These are phyloP conservation scores for Ascochyta pisi DNA, from an alignment of 2,329 filamentous ascomycete genomes.

Conservation along the genomic window DNA sequence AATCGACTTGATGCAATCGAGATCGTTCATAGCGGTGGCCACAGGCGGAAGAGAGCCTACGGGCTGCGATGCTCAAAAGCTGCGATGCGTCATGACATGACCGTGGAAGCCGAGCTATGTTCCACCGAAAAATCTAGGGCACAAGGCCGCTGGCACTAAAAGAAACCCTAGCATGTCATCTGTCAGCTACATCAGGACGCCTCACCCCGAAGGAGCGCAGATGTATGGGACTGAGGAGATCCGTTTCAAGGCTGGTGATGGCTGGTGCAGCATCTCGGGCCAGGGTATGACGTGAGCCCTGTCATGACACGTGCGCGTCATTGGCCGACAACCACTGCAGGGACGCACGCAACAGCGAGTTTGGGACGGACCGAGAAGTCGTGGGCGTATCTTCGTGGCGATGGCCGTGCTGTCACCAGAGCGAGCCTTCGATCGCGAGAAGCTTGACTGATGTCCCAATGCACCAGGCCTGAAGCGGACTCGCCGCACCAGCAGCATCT, in stretches of 20 bases:
- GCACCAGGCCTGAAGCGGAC: slow-evolving; percentile 23
- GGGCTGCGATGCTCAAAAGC: slow-evolving; percentile 14
- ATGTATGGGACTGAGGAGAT: slow-evolving; percentile 37
- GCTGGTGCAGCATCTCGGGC: slow-evolving; percentile 28
- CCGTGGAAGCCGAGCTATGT: slow-evolving; percentile 26
- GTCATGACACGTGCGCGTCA: slow-evolving; percentile 17
- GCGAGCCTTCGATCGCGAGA: slow-evolving; percentile 36
- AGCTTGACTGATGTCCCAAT: slow-evolving; percentile 14
- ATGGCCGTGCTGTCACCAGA: slow-evolving; percentile 40
- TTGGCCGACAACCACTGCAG: slow-evolving; percentile 28
- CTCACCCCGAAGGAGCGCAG: slow-evolving; percentile 23
- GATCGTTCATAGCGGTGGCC: slow-evolving; percentile 29
- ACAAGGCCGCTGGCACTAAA: slow-evolving; percentile 32
- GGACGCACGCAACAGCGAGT: slow-evolving; percentile 29
- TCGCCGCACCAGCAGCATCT: slow-evolving; percentile 17
- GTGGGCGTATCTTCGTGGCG: slow-evolving; percentile 21
- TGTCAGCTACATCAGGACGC: slow-evolving; percentile 33
- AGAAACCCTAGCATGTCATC: slow-evolving; percentile 31
- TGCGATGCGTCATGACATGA: slow-evolving; percentile 33
- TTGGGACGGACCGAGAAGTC: slow-evolving; percentile 31
- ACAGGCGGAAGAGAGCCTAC: slow-evolving; percentile 20
- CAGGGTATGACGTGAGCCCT: slow-evolving; percentile 30
- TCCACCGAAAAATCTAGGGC: slow-evolving; percentile 29
- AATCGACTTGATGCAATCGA: slow-evolving; percentile 20
- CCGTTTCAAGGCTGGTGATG: slow-evolving; percentile 32